A percentile compares a stretch with the other conserved stretches of the same genome.
These are phyloP conservation scores for Verruconis gallopava DNA, from an alignment of 2,329 filamentous ascomycete species.

Conservation along the genomic window DNA sequence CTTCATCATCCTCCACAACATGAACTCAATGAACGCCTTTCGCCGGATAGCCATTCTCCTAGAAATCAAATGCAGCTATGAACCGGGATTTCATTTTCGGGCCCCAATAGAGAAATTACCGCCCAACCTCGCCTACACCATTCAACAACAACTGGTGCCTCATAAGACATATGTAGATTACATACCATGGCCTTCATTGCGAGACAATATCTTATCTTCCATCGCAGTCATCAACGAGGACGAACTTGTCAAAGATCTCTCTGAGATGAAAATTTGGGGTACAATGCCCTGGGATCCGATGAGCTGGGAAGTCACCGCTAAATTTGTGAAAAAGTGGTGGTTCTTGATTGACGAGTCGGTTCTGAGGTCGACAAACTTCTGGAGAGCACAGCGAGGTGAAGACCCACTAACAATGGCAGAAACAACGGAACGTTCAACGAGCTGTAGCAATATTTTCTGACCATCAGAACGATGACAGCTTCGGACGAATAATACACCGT, in stretches of 20 bases:
- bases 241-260: background rate
- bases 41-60: background rate
- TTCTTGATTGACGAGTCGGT: background rate
- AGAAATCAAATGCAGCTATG: background rate
- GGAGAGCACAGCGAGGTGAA: background rate
- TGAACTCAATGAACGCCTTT: background rate
- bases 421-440: too few relatives aligned
- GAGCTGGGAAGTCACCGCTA: background rate
- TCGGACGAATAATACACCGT: too few relatives aligned
- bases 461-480: too few relatives aligned
- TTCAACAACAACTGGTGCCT: background rate
- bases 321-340: conserved; percentile 1
- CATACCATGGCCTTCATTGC: background rate
- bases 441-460: too few relatives aligned
- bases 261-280: background rate
- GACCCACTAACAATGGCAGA: background rate
- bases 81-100: background rate
- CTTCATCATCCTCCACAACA: background rate
- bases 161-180: background rate
- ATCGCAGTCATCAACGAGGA: background rate
- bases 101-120: background rate
- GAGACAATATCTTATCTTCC: background rate
- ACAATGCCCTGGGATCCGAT: background rate
- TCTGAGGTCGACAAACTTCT: background rate
- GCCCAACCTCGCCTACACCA: background rate